Base-by-base conservation (phyloP, 371 early-diverging fungal species). In the Furculomyces boomerangus region DNA sequence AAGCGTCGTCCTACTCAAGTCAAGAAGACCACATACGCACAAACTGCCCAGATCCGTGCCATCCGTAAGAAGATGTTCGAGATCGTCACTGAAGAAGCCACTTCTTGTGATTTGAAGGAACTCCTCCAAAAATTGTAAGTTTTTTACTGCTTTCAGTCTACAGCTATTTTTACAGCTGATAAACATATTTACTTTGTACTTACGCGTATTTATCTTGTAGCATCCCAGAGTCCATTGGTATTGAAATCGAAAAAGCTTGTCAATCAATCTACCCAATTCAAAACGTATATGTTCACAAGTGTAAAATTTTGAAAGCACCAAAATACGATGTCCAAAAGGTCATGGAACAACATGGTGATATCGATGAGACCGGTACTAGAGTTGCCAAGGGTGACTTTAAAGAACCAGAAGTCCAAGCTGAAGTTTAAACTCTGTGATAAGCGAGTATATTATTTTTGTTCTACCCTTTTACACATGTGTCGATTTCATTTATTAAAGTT, bases 51-150 rank as follows among this genome's bases (percentile, higher is more conserved):
- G 78, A 92, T 98, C 77, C 92, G 93, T 64, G 79, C 80, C 67
- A 98, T 99, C 77, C 92, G 99, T 78, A 93, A 98, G 84, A 95
- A 96, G 88, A 99, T 99, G 92, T 93, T 96, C 74, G 98, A 98
- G 69, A 85, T 98, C 75, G 88, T 99, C 77, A 80, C 75, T 64
- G 79, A 83, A 58, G 95, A 98, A 78, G 80, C 93, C 48, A 57
- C 79, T 60, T 73, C 81, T 32, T 83, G 88, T 78, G 94, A 95
- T 73, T 77, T 99, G 68, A 90, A 93, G 80, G 93, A 92, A 69
- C 77, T 99, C 41, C 88, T 99, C 71, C 80, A 80, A 73, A 99
- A 99, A 89, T 80, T 99, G 48, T 47, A 47, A 47, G 48, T 47
- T 39, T 39, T 13, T 39, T 13, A 39, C 14, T 13, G 13, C n/a